Evolutionary conservation across 2,329 filamentous ascomycete genomes (phyloP), one percentile per base, ranked within the genome.

Genomic region (Gaeumannomyces sp.): DNA sequence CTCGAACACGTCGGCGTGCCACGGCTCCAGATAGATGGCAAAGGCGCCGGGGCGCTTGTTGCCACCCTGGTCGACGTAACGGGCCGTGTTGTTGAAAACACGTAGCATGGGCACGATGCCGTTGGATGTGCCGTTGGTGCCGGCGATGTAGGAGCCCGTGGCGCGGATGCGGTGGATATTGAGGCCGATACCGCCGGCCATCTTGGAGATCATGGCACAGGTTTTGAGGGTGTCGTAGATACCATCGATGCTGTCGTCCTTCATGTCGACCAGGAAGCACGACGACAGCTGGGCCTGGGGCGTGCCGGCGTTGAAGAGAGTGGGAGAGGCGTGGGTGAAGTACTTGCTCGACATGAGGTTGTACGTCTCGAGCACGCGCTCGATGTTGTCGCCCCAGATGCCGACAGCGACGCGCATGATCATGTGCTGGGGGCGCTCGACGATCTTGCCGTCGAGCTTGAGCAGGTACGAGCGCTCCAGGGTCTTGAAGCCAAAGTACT

Each of bases 401-500:
- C 95, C 95, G 66, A 99, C 94, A 71, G 95, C 87, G 64, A 99
- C 95, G 85, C 95, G 92, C 95, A 99, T 99, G 73, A 99, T 94
- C 93, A 99, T 95, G 82, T 99, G 95, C 80, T 99, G 95, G 59
- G 95, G 95, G 73, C 95, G 89, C 83, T 99, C 95, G 63, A 93
- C 94, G 75, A 98, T 92, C 81, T 97, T 96, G 76, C 93, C 93
- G 73, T 97, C 86, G 70, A 98, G 90, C 76, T 96, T 93, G 71
- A 99, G 89, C 63, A 99, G 89, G 75, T 99, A 99, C 74, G 95
- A 99, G 67, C 95, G 89, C 83, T 99, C 95, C 56, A 99, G 83
- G 10, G 95, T 99, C 87, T 99, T 99, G 88, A 99, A 99, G 69
- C 95, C 95, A 74, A 99, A 99, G 82, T 96, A 99, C 82, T 99